phyloP scores from a whole-genome alignment of 108 stramenopile species.

The Stephanodiscus triporus region DNA sequence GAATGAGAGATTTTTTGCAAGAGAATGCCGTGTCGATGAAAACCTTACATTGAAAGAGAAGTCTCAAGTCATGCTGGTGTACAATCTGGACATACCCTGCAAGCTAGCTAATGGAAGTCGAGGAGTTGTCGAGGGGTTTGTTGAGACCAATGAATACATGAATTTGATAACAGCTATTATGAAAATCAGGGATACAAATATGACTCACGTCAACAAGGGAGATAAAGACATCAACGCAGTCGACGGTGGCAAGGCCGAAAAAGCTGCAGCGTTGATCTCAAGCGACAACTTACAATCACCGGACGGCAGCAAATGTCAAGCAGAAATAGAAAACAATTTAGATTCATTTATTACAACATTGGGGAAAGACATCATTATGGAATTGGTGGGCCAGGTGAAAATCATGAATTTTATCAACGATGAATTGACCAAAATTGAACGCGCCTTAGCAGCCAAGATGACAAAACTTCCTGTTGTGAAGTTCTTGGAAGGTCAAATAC shows the following conservation, averaged over 20 bases:
- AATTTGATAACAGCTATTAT: conserved; percentile 22
- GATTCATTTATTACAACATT: background rate
- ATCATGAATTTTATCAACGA: background rate
- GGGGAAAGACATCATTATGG: background rate
- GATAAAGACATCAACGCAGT: background rate
- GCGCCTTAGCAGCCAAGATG: conserved; percentile 1
- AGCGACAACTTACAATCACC: too few species aligned
- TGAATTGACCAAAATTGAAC: conserved; percentile 1
- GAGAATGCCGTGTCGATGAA: conserved; percentile 34
- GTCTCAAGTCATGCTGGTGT: conserved; percentile 71
- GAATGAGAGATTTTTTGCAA: conserved; percentile 34
- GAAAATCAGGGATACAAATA: background rate
- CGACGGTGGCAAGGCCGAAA: background rate
- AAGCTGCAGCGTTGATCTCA: too few species aligned
- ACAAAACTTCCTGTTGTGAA: background rate
- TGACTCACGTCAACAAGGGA: background rate
- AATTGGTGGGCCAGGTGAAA: background rate
- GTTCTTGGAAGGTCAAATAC: conserved; percentile 12
- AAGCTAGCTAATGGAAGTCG: conserved; percentile 72
- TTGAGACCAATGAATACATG: conserved; percentile 12
- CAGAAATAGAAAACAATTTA: background rate
- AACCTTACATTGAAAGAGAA: conserved; percentile 21
- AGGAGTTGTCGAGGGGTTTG: conserved; percentile 61
- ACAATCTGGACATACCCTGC: conserved; percentile 45
- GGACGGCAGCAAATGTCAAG: background rate